Evolutionary conservation across 768 basidiomycete genomes (phyloP), one percentile per base, ranked within the genome.

Genomic region (Boletus pseudopeckii): DNA sequence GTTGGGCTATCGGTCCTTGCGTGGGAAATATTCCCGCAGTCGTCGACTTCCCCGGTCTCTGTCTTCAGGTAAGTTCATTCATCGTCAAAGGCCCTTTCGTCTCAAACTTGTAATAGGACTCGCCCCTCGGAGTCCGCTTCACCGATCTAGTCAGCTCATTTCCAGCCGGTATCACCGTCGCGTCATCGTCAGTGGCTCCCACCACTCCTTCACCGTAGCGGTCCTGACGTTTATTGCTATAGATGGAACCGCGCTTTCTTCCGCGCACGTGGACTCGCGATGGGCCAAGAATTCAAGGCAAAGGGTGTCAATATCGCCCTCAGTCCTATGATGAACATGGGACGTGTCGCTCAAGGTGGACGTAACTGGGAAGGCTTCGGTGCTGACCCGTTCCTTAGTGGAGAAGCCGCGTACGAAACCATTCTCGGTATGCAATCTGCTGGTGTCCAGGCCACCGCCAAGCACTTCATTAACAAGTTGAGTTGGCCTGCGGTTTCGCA

Each of bases 281-380:
- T 97, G 82, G 94, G 92, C 18, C 64, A 77, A 50, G 95, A 98
- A 67, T 87, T 90, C 72, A 77, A 77, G 52, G 84, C 82, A 26
- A 93, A 95, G 65, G 95, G 95, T 22, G 84, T 90, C 43, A 82
- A 97, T 61, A 73, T 95, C 45, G 86, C 84, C 10, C 78, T 95
- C 7, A 81, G 79, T 28, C 81, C 91, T 0, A 90, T 90, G 86
- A 93, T 91, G 84, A 93, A 94, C 66, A 81, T 95, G 75, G 89
- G 86, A 1, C 82, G 90, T 17, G 71, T 86, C 18, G 84, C 88
- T 3, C 76, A 81, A 58, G 91, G 88, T 7, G 94, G 94, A 17
- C 77, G 94, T 28, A 92, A 94, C 70, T 96, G 92, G 90, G 94
- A 96, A 76, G 92, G 91, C n/a, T 94, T 93, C 53, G 92, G 93